Conservation (phyloP, 208 protist species). For the Trypanosoma melophagium region DNA sequence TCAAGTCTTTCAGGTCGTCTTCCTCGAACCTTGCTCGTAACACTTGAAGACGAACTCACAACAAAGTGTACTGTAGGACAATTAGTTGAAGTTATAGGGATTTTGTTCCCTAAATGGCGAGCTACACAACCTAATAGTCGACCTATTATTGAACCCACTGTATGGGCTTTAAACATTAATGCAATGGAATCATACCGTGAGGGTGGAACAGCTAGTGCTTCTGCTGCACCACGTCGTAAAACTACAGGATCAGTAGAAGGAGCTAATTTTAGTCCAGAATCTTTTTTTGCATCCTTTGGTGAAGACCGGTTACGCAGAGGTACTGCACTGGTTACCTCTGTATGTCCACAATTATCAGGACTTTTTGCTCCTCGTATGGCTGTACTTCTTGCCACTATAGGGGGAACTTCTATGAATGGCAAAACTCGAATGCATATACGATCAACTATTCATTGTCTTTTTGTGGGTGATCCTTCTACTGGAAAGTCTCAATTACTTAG, state of each 20-base stretch:
- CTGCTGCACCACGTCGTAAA: slow-evolving; percentile 23
- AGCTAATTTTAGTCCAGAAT: slow-evolving; percentile 72
- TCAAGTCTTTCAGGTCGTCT: slow-evolving; percentile 68
- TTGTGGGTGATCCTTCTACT: slow-evolving; percentile 98
- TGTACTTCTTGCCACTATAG: slow-evolving; percentile 71
- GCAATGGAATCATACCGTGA: slow-evolving; percentile 80
- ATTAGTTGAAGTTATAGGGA: slow-evolving; percentile 81
- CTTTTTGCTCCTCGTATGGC: slow-evolving; percentile 81
- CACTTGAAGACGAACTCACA: slow-evolving; percentile 82
- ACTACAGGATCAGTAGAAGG: slow-evolving; percentile 29
- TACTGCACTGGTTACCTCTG: slow-evolving; percentile 53
- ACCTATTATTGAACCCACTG: slow-evolving; percentile 73
- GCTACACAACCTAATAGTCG: slow-evolving; percentile 57
- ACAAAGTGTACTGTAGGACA: slow-evolving; percentile 81
- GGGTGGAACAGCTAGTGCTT: slow-evolving; percentile 24
- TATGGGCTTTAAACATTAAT: slow-evolving; percentile 78
- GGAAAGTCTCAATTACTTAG: slow-evolving; percentile 95
- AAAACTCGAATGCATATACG: slow-evolving; percentile 69
- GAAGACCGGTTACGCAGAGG: slow-evolving; percentile 43
- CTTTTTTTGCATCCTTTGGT: slow-evolving; percentile 66
- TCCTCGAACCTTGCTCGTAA: slow-evolving; percentile 76
- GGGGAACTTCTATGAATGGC: slow-evolving; percentile 61
- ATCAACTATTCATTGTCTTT: slow-evolving; percentile 96
- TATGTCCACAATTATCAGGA: slow-evolving; percentile 76
- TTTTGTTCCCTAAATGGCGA: slow-evolving; percentile 75